Conservation (phyloP, 305 asterid genomes). For the Fraxinus xanthoxyloides region DNA sequence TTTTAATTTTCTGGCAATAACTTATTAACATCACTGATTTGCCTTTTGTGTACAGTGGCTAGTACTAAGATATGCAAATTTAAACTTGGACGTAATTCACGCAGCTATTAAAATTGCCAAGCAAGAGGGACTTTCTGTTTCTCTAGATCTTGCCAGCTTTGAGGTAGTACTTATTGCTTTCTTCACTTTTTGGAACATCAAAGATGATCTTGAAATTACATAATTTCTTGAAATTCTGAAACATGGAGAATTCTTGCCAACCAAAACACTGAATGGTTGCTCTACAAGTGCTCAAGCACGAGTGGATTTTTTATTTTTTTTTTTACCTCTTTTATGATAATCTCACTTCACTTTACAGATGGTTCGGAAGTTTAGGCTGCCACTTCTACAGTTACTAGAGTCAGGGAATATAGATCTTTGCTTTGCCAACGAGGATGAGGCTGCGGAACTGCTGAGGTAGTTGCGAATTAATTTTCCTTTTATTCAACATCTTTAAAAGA, state of each 20-base stretch:
- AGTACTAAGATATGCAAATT: constrained; percentile 76
- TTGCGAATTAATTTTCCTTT: constrained; percentile 17
- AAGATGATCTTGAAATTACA: not conserved
- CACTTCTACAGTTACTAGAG: constrained; percentile 68
- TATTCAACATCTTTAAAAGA: not conserved
- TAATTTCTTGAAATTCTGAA: not conserved
- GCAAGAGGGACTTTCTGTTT: constrained; percentile 77
- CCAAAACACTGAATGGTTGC: constrained; percentile 1
- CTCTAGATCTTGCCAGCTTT: constrained; percentile 93
- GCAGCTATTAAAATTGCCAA: constrained; percentile 80
- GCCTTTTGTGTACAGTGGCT: constrained; percentile 66
- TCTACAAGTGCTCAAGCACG: not conserved
- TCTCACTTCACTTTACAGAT: constrained; percentile 47
- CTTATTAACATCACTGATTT: constrained; percentile 3
- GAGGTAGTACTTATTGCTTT: constrained; percentile 54
- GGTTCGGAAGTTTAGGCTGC: constrained; percentile 78
- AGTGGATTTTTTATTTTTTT: not conserved
- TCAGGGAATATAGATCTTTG: constrained; percentile 90
- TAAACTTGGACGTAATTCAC: constrained; percentile 66
- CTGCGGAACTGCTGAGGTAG: constrained; percentile 80
- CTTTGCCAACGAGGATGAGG: constrained; percentile 98
- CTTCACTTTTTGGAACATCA: not conserved
- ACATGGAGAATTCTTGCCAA: constrained; percentile 10
- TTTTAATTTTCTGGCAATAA: not conserved
- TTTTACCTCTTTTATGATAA: not conserved